Percentiles rank a stretch among this genome's conserved stretches.
Evolutionary conservation across 2,329 filamentous ascomycete genomes (phyloP).

Genomic region (Ophiostoma himal-ulmi): DNA sequence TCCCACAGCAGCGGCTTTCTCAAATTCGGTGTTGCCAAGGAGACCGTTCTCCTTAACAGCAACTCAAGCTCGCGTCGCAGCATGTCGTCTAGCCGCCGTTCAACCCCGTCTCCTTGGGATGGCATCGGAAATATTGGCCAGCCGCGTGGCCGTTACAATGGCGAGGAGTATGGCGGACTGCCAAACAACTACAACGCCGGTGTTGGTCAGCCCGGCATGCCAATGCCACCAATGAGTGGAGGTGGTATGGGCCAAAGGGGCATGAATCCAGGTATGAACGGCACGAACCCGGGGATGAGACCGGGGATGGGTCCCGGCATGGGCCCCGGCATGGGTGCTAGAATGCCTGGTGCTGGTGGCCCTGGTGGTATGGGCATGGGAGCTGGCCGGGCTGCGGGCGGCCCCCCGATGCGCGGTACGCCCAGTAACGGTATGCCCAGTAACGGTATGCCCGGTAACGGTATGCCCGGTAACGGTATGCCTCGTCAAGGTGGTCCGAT

Average conservation of each 20-base stretch:
- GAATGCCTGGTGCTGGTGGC: neutral
- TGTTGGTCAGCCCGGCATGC: neutral
- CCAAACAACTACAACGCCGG: neutral
- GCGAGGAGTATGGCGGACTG: neutral
- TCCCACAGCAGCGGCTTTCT: neutral
- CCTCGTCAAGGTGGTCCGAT: neutral
- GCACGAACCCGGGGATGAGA: neutral
- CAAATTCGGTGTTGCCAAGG: neutral
- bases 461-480: neutral
- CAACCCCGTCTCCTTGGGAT: neutral
- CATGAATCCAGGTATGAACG: neutral
- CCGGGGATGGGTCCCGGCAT: neutral
- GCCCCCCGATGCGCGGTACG: neutral
- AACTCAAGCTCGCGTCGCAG: neutral
- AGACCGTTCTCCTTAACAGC: constrained; percentile 3
- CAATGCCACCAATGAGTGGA: neutral
- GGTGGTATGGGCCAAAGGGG: neutral
- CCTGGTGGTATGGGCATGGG: neutral
- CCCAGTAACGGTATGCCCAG: neutral
- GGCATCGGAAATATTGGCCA: neutral
- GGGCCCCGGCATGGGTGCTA: neutral
- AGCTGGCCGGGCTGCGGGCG: neutral
- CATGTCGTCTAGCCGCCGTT: neutral
- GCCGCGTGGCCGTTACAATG: neutral
- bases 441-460: neutral